phyloP scores from a whole-genome alignment of 2,329 filamentous ascomycete species.

The Leptosphaerulina australis region DNA sequence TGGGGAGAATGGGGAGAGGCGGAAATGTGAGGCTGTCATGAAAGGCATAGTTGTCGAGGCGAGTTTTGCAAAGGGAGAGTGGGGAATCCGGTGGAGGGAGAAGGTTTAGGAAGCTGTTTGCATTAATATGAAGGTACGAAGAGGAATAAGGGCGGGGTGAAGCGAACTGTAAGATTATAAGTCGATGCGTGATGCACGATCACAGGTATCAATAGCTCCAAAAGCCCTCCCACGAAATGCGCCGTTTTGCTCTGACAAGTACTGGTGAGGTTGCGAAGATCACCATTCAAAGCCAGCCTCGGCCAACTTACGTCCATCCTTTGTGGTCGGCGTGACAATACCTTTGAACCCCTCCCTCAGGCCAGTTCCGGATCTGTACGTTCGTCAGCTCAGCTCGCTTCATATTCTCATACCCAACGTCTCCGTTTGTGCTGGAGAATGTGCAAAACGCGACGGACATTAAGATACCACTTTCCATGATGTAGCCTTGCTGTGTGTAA shows the following conservation, averaged over 20 bases:
- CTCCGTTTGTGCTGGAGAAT: no score
- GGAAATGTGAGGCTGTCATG: conserved; percentile 66
- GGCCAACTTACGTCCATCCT: conserved; percentile 26
- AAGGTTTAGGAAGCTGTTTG: no score
- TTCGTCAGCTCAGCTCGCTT: conserved; percentile 12
- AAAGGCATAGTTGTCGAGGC: conserved; percentile 63
- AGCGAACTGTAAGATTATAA: conserved; percentile 11
- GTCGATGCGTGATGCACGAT: conserved; percentile 5
- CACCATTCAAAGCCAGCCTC: conserved; percentile 32
- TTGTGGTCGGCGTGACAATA: conserved; percentile 24
- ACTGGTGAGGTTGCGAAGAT: background rate
- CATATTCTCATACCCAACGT: background rate
- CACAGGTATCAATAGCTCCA: conserved; percentile 28
- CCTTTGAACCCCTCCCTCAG: conserved; percentile 38
- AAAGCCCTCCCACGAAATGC: background rate
- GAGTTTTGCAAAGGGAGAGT: conserved; percentile 66
- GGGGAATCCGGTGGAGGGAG: conserved; percentile 64
- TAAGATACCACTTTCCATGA: no score
- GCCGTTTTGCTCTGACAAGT: background rate
- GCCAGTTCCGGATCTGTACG: conserved; percentile 36
- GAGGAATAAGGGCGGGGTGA: background rate
- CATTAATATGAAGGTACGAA: background rate
- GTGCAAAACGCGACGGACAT: no score
- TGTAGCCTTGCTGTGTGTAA: no score
- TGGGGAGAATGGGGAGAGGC: conserved; percentile 33